These are phyloP conservation scores for Elsinoe necatrix DNA, from an alignment of 2,329 filamentous ascomycete genomes.

Conservation along the genomic window DNA sequence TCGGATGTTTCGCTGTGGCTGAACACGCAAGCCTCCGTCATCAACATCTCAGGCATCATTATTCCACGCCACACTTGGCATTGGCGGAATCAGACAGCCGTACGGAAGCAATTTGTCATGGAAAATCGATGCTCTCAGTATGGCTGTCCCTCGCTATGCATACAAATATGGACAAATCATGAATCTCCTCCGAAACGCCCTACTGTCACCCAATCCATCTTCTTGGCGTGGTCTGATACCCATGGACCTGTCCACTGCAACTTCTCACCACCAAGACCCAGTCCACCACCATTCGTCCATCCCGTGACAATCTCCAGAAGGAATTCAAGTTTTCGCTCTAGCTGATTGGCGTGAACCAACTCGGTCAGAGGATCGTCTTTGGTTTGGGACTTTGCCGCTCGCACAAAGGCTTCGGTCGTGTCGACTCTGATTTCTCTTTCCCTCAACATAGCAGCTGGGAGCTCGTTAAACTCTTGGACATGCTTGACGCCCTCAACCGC, in stretches of 20 bases:
- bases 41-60: constrained; percentile 10
- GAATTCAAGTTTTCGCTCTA: constrained; percentile 67
- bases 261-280: constrained; percentile 44
- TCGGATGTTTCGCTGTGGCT: background rate
- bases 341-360: constrained; percentile 63
- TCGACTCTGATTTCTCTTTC: constrained; percentile 63
- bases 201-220: constrained; percentile 41
- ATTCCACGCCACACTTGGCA: constrained; percentile 9
- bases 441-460: constrained; percentile 59
- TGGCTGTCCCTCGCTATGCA: background rate
- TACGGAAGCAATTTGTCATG: background rate
- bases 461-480: constrained; percentile 52
- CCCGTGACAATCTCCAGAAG: constrained; percentile 59
- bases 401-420: constrained; percentile 63
- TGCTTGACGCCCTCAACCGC: constrained; percentile 60
- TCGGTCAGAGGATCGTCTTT: constrained; percentile 35
- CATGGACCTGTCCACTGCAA: constrained; percentile 38
- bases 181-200: constrained; percentile 40
- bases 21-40: constrained; percentile 13
- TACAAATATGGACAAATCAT: constrained; percentile 2
- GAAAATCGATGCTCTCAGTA: background rate
- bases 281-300: constrained; percentile 61
- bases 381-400: constrained; percentile 43
- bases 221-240: constrained; percentile 36
- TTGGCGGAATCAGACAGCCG: background rate